Conservation (phyloP, 2,329 filamentous ascomycete genomes). For the Pyrenophora seminiperda region DNA sequence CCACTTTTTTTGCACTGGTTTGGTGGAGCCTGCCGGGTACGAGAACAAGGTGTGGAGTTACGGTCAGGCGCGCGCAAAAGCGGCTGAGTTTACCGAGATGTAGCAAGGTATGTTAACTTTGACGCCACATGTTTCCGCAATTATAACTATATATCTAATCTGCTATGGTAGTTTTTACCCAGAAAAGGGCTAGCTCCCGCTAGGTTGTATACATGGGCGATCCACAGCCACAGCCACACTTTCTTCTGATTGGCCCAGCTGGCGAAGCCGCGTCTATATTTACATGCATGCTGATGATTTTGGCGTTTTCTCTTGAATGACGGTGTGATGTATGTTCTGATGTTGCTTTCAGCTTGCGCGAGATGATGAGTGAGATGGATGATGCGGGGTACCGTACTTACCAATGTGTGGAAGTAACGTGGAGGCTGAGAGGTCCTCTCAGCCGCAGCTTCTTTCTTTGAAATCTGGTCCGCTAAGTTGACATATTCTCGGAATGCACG, state of each 20-base stretch:
- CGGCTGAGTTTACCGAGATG: neutral
- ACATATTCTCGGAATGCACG: neutral
- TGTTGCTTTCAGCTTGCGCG: neutral
- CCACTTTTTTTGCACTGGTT: no score
- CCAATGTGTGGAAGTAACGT: no score
- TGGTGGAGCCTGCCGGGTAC: no score
- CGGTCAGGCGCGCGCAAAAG: neutral
- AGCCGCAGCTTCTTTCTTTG: neutral
- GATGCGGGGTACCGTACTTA: neutral
- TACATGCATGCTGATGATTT: neutral
- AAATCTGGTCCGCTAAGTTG: no score
- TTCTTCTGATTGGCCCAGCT: neutral
- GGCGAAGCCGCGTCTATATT: slow-evolving; percentile 3
- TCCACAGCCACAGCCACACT: slow-evolving; percentile 2
- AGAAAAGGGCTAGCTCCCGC: neutral
- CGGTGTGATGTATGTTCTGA: neutral
- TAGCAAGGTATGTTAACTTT: no score
- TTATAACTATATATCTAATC: neutral
- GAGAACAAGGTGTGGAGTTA: no score
- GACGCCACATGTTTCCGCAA: no score
- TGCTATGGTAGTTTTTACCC: neutral
- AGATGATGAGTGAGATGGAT: neutral
- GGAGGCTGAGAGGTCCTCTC: neutral
- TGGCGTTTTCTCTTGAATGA: neutral
- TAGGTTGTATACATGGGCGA: neutral